Conservation (phyloP, 352 stramenopile species). For the Phytophthora crassamura region DNA sequence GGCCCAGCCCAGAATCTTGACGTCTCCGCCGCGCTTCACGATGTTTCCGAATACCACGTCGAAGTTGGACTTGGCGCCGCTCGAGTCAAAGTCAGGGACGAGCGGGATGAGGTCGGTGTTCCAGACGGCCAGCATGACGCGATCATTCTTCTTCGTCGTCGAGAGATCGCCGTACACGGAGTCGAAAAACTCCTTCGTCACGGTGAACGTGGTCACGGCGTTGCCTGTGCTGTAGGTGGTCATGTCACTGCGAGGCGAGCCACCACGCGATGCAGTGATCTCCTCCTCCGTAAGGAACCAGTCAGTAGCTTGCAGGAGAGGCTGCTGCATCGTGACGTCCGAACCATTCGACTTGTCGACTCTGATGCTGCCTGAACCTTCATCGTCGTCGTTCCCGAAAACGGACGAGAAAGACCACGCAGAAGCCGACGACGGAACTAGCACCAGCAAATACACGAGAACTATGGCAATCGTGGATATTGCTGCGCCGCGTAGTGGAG, state of each 20-base stretch:
- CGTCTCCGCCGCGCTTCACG: constrained; percentile 41
- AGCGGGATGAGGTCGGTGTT: constrained; percentile 55
- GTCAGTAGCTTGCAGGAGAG: constrained; percentile 47
- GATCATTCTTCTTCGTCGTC: constrained; percentile 25
- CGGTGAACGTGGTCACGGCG: constrained; percentile 46
- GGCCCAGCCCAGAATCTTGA: constrained; percentile 58
- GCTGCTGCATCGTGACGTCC: constrained; percentile 36
- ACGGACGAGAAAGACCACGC: constrained; percentile 25
- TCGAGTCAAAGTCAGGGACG: constrained; percentile 30
- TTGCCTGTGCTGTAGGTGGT: constrained; percentile 44
- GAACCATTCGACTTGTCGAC: constrained; percentile 12
- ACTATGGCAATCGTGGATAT: constrained; percentile 5
- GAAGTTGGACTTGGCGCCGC: constrained; percentile 45
- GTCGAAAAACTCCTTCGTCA: constrained; percentile 55
- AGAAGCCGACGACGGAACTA: constrained; percentile 4
- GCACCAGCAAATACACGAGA: neutral
- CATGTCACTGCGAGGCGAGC: constrained; percentile 46
- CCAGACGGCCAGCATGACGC: constrained; percentile 54
- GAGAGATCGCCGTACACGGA: constrained; percentile 47
- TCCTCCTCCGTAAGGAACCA: constrained; percentile 69
- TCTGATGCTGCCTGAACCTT: neutral
- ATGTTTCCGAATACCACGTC: constrained; percentile 37
- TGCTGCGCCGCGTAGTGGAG: neutral
- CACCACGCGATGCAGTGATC: constrained; percentile 49
- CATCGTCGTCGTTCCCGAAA: constrained; percentile 12